A percentile compares a stretch with the other conserved stretches of the same genome.
Evolutionary conservation across 164 flowering plant genomes (phyloP).

Genomic region (Vitis cinerea): DNA sequence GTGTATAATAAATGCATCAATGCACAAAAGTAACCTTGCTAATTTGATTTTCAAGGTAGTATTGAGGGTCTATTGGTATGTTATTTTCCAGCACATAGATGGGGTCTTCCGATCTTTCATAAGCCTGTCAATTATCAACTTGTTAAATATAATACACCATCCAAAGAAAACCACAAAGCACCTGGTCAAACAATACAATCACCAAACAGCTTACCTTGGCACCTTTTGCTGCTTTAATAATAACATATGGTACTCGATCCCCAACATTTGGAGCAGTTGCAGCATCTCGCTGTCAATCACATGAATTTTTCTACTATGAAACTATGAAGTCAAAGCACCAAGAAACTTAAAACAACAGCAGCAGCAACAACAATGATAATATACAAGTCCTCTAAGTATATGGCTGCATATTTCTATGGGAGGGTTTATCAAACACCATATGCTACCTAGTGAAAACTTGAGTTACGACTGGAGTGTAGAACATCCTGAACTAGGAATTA

Average conservation of each 20-base stretch:
- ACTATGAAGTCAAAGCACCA: no score
- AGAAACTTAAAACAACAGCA: no score
- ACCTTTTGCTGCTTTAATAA: conserved; percentile 93
- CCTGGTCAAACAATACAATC: no score
- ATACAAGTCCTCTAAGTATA: no score
- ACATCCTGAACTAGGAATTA: not conserved
- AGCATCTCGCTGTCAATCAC: conserved; percentile 82
- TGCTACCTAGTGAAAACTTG: no score
- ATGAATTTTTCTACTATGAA: not conserved
- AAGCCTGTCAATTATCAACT: conserved; percentile 62
- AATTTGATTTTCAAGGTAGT: conserved; percentile 94
- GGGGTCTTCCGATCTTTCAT: conserved; percentile 97
- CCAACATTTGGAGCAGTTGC: conserved; percentile 99
- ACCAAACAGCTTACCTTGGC: conserved; percentile 72
- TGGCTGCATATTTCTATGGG: no score
- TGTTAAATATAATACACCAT: conserved; percentile 4
- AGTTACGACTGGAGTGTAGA: not conserved
- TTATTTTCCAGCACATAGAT: conserved; percentile 93
- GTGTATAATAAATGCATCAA: not conserved
- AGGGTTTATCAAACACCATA: no score
- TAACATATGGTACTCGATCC: conserved; percentile 98
- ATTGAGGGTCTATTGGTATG: conserved; percentile 92
- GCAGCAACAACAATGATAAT: no score
- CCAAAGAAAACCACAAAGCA: not conserved
- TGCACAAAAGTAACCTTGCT: conserved; percentile 60